Evolutionary conservation across 306 rosid species (phyloP), one percentile per base, ranked within the genome.

Genomic region (Quercus gilva): DNA sequence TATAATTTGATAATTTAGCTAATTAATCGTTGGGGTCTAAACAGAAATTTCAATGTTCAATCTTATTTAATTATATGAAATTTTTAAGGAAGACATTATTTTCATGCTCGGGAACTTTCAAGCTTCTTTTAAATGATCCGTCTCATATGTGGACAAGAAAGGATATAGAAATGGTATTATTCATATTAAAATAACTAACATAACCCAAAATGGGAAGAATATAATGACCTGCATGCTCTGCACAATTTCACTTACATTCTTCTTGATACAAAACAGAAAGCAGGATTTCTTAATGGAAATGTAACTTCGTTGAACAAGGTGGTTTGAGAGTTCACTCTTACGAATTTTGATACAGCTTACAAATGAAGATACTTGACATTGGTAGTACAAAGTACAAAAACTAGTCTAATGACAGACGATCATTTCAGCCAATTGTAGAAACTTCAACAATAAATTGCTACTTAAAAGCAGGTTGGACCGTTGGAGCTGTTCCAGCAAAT

Each of bases 281-380:
- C 29, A 58, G 26, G 14, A 20, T 58, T 58, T 74, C 20, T 52
- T 26, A 10, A 17, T 19, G 20, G n/a, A 76, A 35, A 76, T 20
- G 58, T 12, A 12, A 28, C 71, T 60, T 29, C 41, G 69, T 52
- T 64, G n/a, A 79, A 74, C 76, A 85, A 75, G 83, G 61, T 77
- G 74, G 77, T 73, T 60, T 25, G 68, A 12, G 83, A 61, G 80
- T 81, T 82, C 55, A 77, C 75, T 70, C 85, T 33, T 75, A 63
- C 11, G 82, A 79, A 85, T 78, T 74, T 80, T 35, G 80, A 73
- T 91, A 86, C 90, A 77, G 74, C 84, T 82, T 85, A 77, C 84
- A 67, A 84, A 76, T 67, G 69, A 79, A 77, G 43, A 31, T 37
- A 45, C 76, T 73, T 69, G 78, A 68, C 81, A 78, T 71, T 78